These are phyloP conservation scores for Fraxinus cuspidata DNA, from an alignment of 257 asterid species.

Conservation along the genomic window DNA sequence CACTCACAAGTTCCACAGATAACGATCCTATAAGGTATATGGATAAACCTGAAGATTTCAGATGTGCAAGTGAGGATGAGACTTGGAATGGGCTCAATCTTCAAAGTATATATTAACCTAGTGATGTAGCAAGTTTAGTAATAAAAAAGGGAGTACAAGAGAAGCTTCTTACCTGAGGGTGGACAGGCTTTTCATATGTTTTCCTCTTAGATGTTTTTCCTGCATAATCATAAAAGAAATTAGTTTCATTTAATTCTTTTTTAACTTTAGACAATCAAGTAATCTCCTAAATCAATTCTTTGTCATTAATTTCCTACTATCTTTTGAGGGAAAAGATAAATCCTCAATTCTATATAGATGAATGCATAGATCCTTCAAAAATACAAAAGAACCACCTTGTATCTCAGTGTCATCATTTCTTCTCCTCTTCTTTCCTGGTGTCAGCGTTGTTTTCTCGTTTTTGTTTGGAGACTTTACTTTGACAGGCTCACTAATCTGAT, in stretches of 20 bases:
- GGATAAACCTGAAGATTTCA: constrained; percentile 1
- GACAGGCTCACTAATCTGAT: constrained; percentile 25
- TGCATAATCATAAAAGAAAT: constrained; percentile 31
- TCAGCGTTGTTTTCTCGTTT: constrained; percentile 33
- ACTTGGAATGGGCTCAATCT: constrained; percentile 3
- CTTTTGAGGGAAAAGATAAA: constrained; percentile 6
- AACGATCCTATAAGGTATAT: not conserved
- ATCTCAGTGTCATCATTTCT: constrained; percentile 31
- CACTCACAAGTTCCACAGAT: not conserved
- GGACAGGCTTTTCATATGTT: constrained; percentile 31
- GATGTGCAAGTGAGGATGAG: constrained; percentile 2
- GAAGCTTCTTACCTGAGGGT: constrained; percentile 45
- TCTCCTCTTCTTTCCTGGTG: constrained; percentile 47
- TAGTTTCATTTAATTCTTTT: not conserved
- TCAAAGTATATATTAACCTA: not conserved
- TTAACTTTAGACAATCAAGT: not conserved
- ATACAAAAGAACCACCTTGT: constrained; percentile 32
- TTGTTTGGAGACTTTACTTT: constrained; percentile 43
- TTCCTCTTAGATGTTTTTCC: constrained; percentile 33
- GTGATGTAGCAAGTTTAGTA: not conserved
- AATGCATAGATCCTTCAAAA: not conserved
- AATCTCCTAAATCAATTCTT: constrained; percentile 3
- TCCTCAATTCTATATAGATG: constrained; percentile 1
- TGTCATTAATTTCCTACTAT: not conserved
- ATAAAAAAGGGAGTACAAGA: constrained; percentile 4